phyloP scores from a whole-genome alignment of 352 stramenopile species.

The Globisporangium camurandrum region DNA sequence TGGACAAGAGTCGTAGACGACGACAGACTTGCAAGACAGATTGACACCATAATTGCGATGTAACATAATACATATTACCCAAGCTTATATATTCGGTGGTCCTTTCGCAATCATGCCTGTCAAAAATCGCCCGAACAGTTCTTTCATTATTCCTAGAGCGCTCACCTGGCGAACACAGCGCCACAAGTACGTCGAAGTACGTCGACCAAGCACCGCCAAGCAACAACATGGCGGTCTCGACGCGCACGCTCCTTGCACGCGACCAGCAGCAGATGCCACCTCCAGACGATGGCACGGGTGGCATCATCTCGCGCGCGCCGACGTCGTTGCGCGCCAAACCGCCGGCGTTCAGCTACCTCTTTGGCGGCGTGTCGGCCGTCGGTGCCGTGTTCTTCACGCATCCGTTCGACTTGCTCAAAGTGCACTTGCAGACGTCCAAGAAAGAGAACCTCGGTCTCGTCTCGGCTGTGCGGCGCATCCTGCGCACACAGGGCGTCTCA shows the following conservation, averaged over 20 bases:
- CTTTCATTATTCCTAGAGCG: too few species aligned
- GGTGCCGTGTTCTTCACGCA: conserved; percentile 83
- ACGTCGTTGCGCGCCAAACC: conserved; percentile 12
- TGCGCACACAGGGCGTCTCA: conserved; percentile 51
- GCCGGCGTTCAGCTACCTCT: conserved; percentile 59
- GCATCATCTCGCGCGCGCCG: not conserved
- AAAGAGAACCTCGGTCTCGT: conserved; percentile 57
- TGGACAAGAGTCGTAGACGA: too few species aligned
- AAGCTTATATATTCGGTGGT: too few species aligned
- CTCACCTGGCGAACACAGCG: too few species aligned
- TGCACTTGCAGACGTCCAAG: conserved; percentile 75
- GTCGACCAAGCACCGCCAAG: too few species aligned
- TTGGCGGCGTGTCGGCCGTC: conserved; percentile 73
- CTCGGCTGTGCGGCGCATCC: conserved; percentile 40
- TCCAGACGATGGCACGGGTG: not conserved
- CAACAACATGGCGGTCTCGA: not conserved
- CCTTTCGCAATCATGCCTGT: too few species aligned
- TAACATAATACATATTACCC: too few species aligned
- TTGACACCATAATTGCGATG: too few species aligned
- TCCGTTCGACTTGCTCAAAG: conserved; percentile 78
- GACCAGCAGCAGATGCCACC: too few species aligned
- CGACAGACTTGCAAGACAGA: too few species aligned
- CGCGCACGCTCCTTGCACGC: not conserved
- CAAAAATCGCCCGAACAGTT: too few species aligned
- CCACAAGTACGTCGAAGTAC: too few species aligned